Conservation (phyloP, 352 stramenopile species). For the Phytopythium chamaehyphon region DNA sequence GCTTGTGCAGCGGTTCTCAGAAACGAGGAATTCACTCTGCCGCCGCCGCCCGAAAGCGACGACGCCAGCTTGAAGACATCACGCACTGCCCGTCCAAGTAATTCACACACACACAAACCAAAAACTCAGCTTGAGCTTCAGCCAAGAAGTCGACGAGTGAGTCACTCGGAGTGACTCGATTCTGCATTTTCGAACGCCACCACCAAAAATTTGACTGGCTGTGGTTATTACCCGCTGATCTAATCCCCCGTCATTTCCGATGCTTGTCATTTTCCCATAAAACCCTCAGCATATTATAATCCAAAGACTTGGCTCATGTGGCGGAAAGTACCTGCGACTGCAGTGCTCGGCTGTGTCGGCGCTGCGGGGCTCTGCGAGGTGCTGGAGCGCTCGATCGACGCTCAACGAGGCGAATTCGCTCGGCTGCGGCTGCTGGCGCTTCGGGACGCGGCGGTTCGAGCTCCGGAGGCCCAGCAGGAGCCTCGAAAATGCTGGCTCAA, state of each 20-base stretch:
- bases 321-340: constrained; percentile 11
- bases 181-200: too few species aligned
- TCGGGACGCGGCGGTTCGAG: constrained; percentile 2
- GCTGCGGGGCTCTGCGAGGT: constrained; percentile 33
- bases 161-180: too few species aligned
- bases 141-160: too few species aligned
- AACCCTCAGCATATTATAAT: too few species aligned
- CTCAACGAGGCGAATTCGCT: constrained; percentile 26
- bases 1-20: constrained; percentile 86
- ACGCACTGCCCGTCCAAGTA: constrained; percentile 29
- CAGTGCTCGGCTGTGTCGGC: constrained; percentile 14
- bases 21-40: constrained; percentile 91
- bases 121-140: too few species aligned
- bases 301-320: background rate
- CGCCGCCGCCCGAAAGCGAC: constrained; percentile 14
- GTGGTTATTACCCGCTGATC: too few species aligned
- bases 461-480: background rate
- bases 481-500: constrained; percentile 35
- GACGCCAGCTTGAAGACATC: constrained; percentile 71
- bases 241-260: too few species aligned
- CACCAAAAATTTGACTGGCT: too few species aligned
- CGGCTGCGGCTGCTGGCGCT: constrained; percentile 31
- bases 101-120: constrained; percentile 2
- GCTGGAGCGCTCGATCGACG: constrained; percentile 34
- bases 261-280: too few species aligned